Evolutionary conservation across 345 rosid species (phyloP).

Genomic region (Salix viminalis): DNA sequence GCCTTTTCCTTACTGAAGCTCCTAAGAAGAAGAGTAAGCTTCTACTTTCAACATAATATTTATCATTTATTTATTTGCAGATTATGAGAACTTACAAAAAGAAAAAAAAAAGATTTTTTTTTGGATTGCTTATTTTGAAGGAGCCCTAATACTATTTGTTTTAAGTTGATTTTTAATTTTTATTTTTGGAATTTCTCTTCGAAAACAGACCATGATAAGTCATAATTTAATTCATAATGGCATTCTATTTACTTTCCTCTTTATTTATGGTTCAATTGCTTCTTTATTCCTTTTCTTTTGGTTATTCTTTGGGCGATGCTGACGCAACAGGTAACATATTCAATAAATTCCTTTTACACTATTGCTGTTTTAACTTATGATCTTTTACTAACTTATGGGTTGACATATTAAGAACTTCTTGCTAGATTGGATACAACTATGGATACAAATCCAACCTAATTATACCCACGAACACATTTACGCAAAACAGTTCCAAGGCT

Average conservation of each 20-base stretch:
- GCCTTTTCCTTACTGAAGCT: slow-evolving; percentile 61
- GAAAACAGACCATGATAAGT: slow-evolving; percentile 42
- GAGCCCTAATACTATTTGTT: not conserved
- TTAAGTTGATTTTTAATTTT: not conserved
- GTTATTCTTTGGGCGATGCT: slow-evolving; percentile 13
- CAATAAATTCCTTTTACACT: not conserved
- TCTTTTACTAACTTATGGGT: too few species aligned
- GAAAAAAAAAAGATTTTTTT: slow-evolving; percentile 41
- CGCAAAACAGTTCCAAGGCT: too few species aligned
- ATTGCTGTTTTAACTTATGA: too few species aligned
- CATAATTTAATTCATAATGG: slow-evolving; percentile 41
- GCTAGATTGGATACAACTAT: too few species aligned
- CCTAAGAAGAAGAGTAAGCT: slow-evolving; percentile 72
- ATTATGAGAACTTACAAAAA: slow-evolving; percentile 84
- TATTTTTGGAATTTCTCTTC: slow-evolving; percentile 32
- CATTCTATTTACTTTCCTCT: slow-evolving; percentile 46
- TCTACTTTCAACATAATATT: not conserved
- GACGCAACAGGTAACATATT: slow-evolving; percentile 57
- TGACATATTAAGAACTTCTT: too few species aligned
- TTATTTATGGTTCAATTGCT: slow-evolving; percentile 52
- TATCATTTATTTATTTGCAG: slow-evolving; percentile 33
- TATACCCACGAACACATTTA: too few species aligned
- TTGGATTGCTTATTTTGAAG: not conserved
- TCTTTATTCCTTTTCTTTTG: slow-evolving; percentile 42
- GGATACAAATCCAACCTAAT: too few species aligned